Conservation (phyloP, 257 asterid genomes). For the Knoxia roxburghii region DNA sequence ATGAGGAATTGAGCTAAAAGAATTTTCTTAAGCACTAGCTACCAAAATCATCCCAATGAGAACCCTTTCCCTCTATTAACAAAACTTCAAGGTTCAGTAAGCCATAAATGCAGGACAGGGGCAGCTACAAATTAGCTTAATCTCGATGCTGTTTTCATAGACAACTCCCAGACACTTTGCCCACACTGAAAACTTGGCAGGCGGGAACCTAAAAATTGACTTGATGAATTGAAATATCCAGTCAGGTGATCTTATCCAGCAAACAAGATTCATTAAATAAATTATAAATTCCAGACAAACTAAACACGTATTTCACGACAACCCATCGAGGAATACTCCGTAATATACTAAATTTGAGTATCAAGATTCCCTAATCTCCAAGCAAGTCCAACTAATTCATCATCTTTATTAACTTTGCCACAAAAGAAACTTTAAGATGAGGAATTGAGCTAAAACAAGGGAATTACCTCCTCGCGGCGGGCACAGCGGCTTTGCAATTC, state of each 20-base stretch:
- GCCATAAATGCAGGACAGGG: neutral
- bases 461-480: no score
- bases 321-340: neutral
- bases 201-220: conserved; percentile 7
- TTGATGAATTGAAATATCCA: neutral
- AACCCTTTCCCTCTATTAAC: neutral
- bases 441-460: no score
- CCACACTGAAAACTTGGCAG: conserved; percentile 11
- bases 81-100: neutral
- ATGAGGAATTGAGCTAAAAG: no score
- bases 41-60: neutral
- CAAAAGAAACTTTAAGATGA: no score
- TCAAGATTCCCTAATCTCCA: neutral
- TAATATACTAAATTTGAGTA: neutral
- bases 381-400: no score
- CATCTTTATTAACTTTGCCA: neutral
- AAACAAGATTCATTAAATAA: conserved; percentile 5
- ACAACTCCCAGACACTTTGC: conserved; percentile 5
- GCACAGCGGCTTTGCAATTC: no score
- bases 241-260: conserved; percentile 11
- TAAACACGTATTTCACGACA: neutral
- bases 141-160: neutral
- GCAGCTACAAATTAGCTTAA: neutral
- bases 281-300: neutral
- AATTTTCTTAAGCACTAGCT: neutral